phyloP scores from a whole-genome alignment of 495 filamentous ascomycete genomes.

The Aspergillus funiculosus region DNA sequence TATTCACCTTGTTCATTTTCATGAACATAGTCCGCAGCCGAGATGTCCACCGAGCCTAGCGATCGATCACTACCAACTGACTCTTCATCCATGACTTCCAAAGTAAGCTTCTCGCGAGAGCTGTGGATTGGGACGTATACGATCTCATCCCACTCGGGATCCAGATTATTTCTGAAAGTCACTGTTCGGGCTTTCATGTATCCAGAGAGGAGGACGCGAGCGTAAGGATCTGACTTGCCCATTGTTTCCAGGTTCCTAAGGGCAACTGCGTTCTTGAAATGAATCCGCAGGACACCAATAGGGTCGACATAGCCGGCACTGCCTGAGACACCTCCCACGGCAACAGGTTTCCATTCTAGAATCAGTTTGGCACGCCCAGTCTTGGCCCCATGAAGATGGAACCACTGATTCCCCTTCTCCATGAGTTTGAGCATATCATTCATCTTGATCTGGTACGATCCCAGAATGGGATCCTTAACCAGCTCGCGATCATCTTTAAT shows the following conservation, averaged over 20 bases:
- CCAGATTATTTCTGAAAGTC: slow-evolving; percentile 91
- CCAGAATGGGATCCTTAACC: slow-evolving; percentile 73
- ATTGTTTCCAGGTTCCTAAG: slow-evolving; percentile 91
- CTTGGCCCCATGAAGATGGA: slow-evolving; percentile 75
- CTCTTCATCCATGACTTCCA: slow-evolving; percentile 98
- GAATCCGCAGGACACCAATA: slow-evolving; percentile 88
- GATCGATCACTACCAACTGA: slow-evolving; percentile 80
- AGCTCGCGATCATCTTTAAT: slow-evolving; percentile 94
- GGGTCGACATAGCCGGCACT: slow-evolving; percentile 88
- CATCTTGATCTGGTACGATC: slow-evolving; percentile 88
- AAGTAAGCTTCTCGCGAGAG: slow-evolving; percentile 68
- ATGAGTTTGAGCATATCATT: slow-evolving; percentile 88
- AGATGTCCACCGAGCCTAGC: slow-evolving; percentile 71
- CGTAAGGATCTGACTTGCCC: slow-evolving; percentile 96
- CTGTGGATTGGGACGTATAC: slow-evolving; percentile 91
- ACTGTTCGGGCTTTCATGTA: slow-evolving; percentile 87
- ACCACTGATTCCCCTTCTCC: slow-evolving; percentile 94
- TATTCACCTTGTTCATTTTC: slow-evolving; percentile 78
- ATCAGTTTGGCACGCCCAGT: slow-evolving; percentile 82
- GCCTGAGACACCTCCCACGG: slow-evolving; percentile 66
- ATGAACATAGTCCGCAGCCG: slow-evolving; percentile 68
- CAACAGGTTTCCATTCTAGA: slow-evolving; percentile 91
- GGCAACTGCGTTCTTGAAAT: slow-evolving; percentile 76
- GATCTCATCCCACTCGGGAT: slow-evolving; percentile 94
- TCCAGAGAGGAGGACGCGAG: slow-evolving; percentile 79